Base-by-base conservation (phyloP, 768 basidiomycete genomes). In the Psilocybe sp. region DNA sequence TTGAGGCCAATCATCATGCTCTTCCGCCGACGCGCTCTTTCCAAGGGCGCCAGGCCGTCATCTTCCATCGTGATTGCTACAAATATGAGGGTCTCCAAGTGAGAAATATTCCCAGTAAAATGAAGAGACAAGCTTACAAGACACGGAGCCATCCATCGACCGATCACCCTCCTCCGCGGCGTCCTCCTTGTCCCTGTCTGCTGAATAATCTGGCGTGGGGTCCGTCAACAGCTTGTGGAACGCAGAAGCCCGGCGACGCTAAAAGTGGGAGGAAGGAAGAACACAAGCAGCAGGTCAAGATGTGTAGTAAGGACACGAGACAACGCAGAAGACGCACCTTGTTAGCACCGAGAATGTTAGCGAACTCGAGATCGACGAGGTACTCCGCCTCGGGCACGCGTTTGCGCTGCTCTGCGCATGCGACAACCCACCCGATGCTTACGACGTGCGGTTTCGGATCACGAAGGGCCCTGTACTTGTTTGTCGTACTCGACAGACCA, bases 381-480 rank as follows among this genome's bases (percentile, higher is more conserved):
- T 82, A 89, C 39, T 69, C 75, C 3, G 70, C 64, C 62, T 92
- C 92, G 18, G 85, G 88, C 3, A 87, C 79, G 40, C 68, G 78
- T 35, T 65, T 65, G 40, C 77, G 74, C 54, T 83, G 79, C 58
- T 93, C 91, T 1, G 79, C 86, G 56, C 91, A 95, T 60, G 90
- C 84, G 2, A 93, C 88, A 4, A 95, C 87, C 92, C 92, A 94
- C 14, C 82, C 86, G 56, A 93, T 89, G 7, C 90, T 88, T 13
- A 96, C 87, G 13, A 92, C 83, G 19, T 70, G 56, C 0, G 92
- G 92, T 60, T 85, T 60, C 64, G 79, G 88, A 36, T 90, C 84
- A 40, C 80, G 71, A 18, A 89, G 69, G 42, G 82, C 61, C 46
- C 87, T 89, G 66, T 89, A 90, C 36, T 82, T 81, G 16, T 75